These are phyloP conservation scores for Daedalea quercina DNA, from an alignment of 768 basidiomycete species.

Conservation along the genomic window DNA sequence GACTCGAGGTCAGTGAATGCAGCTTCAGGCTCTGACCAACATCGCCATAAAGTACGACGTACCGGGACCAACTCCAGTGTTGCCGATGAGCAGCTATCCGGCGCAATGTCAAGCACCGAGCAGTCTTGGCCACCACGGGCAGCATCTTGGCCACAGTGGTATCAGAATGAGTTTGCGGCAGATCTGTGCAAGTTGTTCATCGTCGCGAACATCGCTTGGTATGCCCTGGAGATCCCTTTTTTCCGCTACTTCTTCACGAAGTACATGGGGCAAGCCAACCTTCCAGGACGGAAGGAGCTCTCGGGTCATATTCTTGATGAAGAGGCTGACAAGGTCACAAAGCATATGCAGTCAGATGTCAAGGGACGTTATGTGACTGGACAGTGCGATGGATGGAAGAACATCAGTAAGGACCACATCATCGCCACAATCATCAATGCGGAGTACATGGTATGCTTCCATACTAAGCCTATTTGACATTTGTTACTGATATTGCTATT, in stretches of 20 bases:
- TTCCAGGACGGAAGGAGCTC: no score
- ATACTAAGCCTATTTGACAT: no score
- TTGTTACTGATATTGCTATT: no score
- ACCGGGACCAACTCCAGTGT: not conserved
- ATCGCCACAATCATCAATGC: no score
- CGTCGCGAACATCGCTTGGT: slow-evolving; percentile 3
- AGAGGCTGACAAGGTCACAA: no score
- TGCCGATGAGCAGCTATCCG: not conserved
- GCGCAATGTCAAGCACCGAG: not conserved
- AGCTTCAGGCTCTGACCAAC: not conserved
- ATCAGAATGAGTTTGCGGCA: slow-evolving; percentile 1
- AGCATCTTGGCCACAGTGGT: not conserved
- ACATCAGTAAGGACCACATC: no score
- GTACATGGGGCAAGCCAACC: no score
- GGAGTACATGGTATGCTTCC: no score
- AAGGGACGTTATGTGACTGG: no score
- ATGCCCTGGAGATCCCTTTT: not conserved
- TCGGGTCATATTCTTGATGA: no score
- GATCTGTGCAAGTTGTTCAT: slow-evolving; percentile 3
- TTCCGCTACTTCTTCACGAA: not conserved
- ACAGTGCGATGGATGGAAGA: no score
- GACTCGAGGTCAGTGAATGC: not conserved
- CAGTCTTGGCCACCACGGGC: not conserved
- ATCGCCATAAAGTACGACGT: not conserved
- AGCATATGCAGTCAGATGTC: no score